A percentile compares a stretch with the other conserved stretches of the same genome.
Evolutionary conservation across 176 grass and related monocot species (phyloP).

Genomic region (Lolium rigidum): DNA sequence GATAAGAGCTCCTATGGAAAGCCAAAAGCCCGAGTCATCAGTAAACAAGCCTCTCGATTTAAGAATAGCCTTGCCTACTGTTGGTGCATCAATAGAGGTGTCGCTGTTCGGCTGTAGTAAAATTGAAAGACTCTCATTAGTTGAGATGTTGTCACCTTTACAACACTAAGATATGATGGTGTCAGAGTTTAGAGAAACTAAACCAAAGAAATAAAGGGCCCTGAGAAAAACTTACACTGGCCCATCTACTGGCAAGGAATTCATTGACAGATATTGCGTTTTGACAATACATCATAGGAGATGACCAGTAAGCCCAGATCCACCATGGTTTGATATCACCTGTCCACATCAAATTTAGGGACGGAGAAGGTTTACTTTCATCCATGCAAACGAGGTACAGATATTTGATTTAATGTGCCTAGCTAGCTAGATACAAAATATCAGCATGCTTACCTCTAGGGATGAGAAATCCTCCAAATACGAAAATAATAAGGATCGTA

Average conservation of each 20-base stretch:
- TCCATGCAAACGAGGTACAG: neutral
- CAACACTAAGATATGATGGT: conserved; percentile 23
- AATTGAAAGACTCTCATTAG: conserved; percentile 26
- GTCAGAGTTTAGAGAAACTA: neutral
- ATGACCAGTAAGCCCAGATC: too few relatives aligned
- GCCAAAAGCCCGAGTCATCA: conserved; percentile 68
- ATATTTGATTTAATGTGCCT: conserved; percentile 1
- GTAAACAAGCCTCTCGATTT: conserved; percentile 83
- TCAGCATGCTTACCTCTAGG: conserved; percentile 57
- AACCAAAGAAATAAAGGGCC: conserved; percentile 6
- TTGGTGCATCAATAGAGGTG: neutral
- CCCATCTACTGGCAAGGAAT: conserved; percentile 75
- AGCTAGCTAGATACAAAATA: conserved; percentile 16
- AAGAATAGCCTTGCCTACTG: conserved; percentile 23
- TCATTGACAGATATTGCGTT: too few relatives aligned
- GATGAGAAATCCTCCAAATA: conserved; percentile 89
- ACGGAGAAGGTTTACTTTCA: conserved; percentile 23
- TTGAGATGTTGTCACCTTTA: neutral
- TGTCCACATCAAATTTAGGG: conserved; percentile 40
- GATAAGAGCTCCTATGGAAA: conserved; percentile 69
- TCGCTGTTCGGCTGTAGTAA: conserved; percentile 68
- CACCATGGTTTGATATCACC: conserved; percentile 93
- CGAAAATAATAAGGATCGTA: conserved; percentile 68
- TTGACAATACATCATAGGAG: too few relatives aligned
- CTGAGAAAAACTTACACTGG: conserved; percentile 54